Conservation (phyloP, 73 alveolate genomes). For the Urostyla sp. region DNA sequence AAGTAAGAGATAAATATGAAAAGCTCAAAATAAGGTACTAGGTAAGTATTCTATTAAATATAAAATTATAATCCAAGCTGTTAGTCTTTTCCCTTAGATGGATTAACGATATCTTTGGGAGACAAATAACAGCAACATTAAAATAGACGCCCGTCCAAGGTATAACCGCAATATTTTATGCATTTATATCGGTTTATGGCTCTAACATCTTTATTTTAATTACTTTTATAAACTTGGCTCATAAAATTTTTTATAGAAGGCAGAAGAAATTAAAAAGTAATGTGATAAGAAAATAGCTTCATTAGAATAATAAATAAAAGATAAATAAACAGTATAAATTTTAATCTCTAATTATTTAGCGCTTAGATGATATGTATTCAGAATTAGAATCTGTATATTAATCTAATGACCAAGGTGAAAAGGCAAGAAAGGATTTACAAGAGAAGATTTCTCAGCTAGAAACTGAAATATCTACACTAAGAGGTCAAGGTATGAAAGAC, state of each 20-base stretch:
- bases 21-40: neutral
- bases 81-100: constrained; percentile 45
- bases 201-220: neutral
- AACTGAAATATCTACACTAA: neutral
- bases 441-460: neutral
- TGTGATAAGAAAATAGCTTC: neutral
- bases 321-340: neutral
- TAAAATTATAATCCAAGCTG: neutral
- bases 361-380: neutral
- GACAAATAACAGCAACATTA: constrained; percentile 46
- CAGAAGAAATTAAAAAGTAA: neutral
- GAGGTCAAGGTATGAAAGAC: neutral
- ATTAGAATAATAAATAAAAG: neutral
- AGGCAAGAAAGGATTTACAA: neutral
- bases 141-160: neutral
- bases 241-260: neutral
- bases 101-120: neutral
- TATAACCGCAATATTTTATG: neutral
- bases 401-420: neutral
- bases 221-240: neutral
- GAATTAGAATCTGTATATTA: constrained; percentile 4
- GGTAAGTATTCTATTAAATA: neutral
- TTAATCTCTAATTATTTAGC: no score
- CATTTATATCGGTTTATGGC: neutral
- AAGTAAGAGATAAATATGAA: constrained; percentile 16